Conservation (phyloP, 805 yeast genomes). For the Zygosaccharomyces lentus region DNA sequence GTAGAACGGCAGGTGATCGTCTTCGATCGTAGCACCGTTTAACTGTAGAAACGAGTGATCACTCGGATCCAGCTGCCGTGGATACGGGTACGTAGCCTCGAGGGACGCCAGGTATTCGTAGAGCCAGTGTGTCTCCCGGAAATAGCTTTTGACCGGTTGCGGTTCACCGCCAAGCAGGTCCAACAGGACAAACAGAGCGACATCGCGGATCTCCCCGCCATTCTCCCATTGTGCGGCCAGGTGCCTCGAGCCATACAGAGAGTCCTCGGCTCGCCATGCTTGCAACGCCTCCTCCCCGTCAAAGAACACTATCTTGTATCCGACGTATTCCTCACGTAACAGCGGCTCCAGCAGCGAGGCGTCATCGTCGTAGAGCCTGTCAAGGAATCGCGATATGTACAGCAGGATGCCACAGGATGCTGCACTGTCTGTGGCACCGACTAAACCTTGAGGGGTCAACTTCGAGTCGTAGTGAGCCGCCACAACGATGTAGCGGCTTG, state of each 20-base stretch:
- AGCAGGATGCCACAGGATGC: conserved; percentile 52
- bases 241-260: conserved; percentile 53
- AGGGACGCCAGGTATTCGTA: conserved; percentile 37
- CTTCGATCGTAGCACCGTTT: conserved; percentile 29
- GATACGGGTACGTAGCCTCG: conserved; percentile 25
- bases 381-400: conserved; percentile 39
- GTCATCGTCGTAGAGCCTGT: conserved; percentile 13
- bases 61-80: conserved; percentile 11
- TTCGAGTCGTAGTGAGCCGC: conserved; percentile 58
- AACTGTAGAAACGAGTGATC: conserved; percentile 12
- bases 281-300: conserved; percentile 62
- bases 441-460: conserved; percentile 46
- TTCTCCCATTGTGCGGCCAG: conserved; percentile 40
- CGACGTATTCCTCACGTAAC: conserved; percentile 24
- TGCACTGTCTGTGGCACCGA: conserved; percentile 60
- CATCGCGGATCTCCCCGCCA: conserved; percentile 28
- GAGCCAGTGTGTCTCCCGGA: conserved; percentile 37
- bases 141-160: conserved; percentile 40
- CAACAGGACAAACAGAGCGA: conserved; percentile 46
- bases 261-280: conserved; percentile 49
- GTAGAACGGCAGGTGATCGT: conserved; percentile 54
- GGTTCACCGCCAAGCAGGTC: conserved; percentile 46
- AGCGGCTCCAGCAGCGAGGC: conserved; percentile 8
- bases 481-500: conserved; percentile 35
- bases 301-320: conserved; percentile 48